phyloP scores from a whole-genome alignment of 805 yeast genomes.

The Yamadazyma insecticola region DNA sequence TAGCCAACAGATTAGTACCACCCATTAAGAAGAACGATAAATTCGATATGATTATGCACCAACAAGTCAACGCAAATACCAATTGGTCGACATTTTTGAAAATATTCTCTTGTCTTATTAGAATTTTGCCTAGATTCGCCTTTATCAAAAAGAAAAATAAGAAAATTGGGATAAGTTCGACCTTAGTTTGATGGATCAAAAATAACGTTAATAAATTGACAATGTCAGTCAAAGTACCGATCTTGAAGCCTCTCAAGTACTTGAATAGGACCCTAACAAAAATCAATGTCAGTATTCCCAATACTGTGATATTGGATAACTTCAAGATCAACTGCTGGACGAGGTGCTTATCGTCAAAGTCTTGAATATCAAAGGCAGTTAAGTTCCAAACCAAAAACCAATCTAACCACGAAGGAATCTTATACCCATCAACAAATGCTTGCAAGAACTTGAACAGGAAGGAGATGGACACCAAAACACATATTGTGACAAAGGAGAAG shows the following conservation, averaged over 20 bases:
- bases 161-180: conserved; percentile 53
- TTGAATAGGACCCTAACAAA: conserved; percentile 24
- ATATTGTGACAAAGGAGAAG: conserved; percentile 39
- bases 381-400: conserved; percentile 25
- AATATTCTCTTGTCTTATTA: conserved; percentile 1
- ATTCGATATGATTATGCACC: conserved; percentile 59
- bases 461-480: conserved; percentile 42
- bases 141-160: conserved; percentile 30
- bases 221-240: conserved; percentile 31
- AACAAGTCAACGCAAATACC: conserved; percentile 22
- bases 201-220: conserved; percentile 34
- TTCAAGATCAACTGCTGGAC: conserved; percentile 11
- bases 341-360: conserved; percentile 6
- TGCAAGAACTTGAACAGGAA: conserved; percentile 53
- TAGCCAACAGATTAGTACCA: conserved; percentile 86
- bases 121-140: conserved; percentile 6
- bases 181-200: conserved; percentile 52
- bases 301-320: conserved; percentile 21
- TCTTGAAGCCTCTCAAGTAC: conserved; percentile 16
- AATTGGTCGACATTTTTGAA: conserved; percentile 3
- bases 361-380: conserved; percentile 19
- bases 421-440: conserved; percentile 51
- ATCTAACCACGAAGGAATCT: conserved; percentile 39
- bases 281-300: conserved; percentile 24
- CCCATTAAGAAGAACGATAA: conserved; percentile 83